Evolutionary conservation across 2,329 filamentous ascomycete genomes (phyloP).

Genomic region (Sphaceloma murrayae): DNA sequence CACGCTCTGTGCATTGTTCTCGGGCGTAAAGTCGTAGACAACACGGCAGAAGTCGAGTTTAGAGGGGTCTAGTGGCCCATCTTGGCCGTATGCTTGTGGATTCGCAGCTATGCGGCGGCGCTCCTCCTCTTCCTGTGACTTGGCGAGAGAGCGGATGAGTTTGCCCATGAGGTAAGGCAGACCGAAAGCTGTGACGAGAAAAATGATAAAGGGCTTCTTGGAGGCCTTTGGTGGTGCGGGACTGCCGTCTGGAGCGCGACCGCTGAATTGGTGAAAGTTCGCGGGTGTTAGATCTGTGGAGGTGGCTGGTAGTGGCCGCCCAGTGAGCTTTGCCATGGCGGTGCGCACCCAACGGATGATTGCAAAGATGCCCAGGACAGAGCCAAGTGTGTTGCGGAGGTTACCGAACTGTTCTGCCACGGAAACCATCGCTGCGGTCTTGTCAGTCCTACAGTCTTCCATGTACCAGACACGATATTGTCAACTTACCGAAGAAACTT

Average conservation of each 20-base stretch:
- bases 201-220: slow-evolving; percentile 93
- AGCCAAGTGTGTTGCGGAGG: slow-evolving; percentile 84
- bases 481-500: slow-evolving; percentile 79
- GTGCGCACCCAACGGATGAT: slow-evolving; percentile 91
- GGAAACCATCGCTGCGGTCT: slow-evolving; percentile 74
- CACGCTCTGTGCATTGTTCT: slow-evolving; percentile 43
- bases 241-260: slow-evolving; percentile 54
- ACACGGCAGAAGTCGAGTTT: slow-evolving; percentile 96
- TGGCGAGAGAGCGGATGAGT: slow-evolving; percentile 75
- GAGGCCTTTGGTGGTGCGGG: slow-evolving; percentile 64
- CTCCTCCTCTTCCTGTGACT: slow-evolving; percentile 76
- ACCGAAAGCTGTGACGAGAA: slow-evolving; percentile 86
- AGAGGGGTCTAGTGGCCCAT: slow-evolving; percentile 61
- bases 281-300: slow-evolving; percentile 79
- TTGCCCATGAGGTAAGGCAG: slow-evolving; percentile 96
- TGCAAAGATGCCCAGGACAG: slow-evolving; percentile 89
- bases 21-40: slow-evolving; percentile 86
- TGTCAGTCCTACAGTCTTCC: slow-evolving; percentile 1
- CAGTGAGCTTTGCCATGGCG: slow-evolving; percentile 82
- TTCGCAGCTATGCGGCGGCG: slow-evolving; percentile 47
- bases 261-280: slow-evolving; percentile 73
- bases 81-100: slow-evolving; percentile 37
- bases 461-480: slow-evolving; percentile 15
- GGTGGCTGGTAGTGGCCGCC: slow-evolving; percentile 78
- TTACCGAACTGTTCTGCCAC: slow-evolving; percentile 96